A percentile compares a stretch with the other conserved stretches of the same genome.
Evolutionary conservation across 23 red algal species (phyloP).

Genomic region (Pyropia yezoensis): DNA sequence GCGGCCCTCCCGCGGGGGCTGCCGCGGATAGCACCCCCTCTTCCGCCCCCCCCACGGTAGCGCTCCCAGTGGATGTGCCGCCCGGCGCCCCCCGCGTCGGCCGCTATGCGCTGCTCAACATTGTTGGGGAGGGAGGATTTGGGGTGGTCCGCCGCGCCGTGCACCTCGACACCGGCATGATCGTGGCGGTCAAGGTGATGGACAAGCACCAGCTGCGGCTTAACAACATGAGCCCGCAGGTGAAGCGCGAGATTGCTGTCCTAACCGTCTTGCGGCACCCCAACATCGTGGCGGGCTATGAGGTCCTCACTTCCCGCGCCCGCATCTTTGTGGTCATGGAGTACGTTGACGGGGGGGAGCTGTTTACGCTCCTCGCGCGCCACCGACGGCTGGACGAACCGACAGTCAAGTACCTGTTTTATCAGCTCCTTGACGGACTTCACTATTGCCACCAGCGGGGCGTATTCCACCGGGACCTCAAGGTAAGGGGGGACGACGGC

Average conservation of each 20-base stretch:
- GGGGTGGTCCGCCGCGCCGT: conserved; percentile 40
- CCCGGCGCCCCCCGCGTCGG: conserved; percentile 11
- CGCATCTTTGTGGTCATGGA: conserved; percentile 59
- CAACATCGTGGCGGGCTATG: conserved; percentile 39
- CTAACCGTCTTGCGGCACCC: conserved; percentile 38
- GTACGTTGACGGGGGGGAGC: conserved; percentile 35
- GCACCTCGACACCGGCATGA: conserved; percentile 18
- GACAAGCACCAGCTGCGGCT: conserved; percentile 43
- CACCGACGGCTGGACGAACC: conserved; percentile 8
- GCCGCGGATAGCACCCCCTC: no score
- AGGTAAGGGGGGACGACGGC: not conserved
- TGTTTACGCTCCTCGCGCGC: conserved; percentile 10
- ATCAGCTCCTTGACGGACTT: conserved; percentile 26
- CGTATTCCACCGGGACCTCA: conserved; percentile 48
- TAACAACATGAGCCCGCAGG: conserved; percentile 35
- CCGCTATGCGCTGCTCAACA: conserved; percentile 39
- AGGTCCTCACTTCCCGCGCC: conserved; percentile 22
- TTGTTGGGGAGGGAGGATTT: conserved; percentile 55
- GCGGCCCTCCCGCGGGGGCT: no score
- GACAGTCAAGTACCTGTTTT: conserved; percentile 17
- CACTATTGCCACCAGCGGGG: conserved; percentile 47
- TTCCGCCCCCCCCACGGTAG: no score
- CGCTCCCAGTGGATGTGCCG: no score
- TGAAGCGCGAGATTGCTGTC: conserved; percentile 43
- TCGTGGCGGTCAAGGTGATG: conserved; percentile 58